phyloP scores from a whole-genome alignment of 116 monocot genomes.

The Trichopus zeylanicus region DNA sequence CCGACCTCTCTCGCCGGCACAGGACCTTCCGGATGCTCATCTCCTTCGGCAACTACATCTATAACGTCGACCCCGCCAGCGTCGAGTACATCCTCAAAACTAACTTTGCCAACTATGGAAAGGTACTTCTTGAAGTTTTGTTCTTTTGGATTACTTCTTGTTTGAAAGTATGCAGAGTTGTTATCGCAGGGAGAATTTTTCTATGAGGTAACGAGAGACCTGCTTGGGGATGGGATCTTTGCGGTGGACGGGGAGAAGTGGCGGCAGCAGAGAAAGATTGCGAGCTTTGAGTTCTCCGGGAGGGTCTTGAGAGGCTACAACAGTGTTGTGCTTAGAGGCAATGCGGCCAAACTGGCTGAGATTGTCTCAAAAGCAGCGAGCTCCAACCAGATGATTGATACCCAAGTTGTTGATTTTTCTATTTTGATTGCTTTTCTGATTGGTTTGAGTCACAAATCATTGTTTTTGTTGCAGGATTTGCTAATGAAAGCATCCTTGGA shows the following conservation, averaged over 20 bases:
- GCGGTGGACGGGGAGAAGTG: conserved; percentile 58
- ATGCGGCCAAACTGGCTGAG: conserved; percentile 26
- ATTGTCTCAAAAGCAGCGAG: conserved; percentile 7
- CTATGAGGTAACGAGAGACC: conserved; percentile 16
- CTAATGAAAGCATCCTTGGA: conserved; percentile 53
- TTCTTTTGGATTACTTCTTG: background rate
- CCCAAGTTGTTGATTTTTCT: conserved; percentile 24
- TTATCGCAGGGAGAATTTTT: conserved; percentile 23
- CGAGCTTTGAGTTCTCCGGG: conserved; percentile 60
- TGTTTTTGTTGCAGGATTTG: conserved; percentile 10
- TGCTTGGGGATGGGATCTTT: conserved; percentile 59
- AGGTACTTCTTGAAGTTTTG: conserved; percentile 8
- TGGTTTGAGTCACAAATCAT: background rate
- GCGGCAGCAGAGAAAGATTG: conserved; percentile 57
- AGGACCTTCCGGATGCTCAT: conserved; percentile 26
- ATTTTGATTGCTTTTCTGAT: background rate
- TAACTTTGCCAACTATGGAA: conserved; percentile 24
- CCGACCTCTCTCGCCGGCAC: conserved; percentile 18
- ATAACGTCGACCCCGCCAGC: conserved; percentile 22
- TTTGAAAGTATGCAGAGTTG: background rate
- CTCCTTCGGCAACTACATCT: conserved; percentile 9
- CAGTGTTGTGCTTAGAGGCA: conserved; percentile 22
- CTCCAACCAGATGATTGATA: conserved; percentile 8
- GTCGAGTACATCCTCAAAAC: conserved; percentile 26
- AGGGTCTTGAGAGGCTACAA: conserved; percentile 41